These are phyloP conservation scores for Senna siamea DNA, from an alignment of 306 rosid genomes.

Conservation along the genomic window DNA sequence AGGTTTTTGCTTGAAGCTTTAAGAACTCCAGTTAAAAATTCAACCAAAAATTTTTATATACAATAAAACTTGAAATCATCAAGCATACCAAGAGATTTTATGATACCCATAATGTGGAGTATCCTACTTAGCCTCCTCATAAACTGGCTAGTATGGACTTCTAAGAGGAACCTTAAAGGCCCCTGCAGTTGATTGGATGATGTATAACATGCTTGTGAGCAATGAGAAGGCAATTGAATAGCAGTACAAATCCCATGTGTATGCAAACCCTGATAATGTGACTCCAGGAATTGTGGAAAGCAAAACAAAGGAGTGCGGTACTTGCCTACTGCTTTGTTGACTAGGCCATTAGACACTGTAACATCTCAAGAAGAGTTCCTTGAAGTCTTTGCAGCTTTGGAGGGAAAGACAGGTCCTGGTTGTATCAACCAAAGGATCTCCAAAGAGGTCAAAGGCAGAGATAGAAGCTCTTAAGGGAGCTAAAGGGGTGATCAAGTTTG, in stretches of 20 bases:
- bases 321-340: slow-evolving; percentile 86
- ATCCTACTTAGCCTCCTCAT: too few species aligned
- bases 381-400: slow-evolving; percentile 71
- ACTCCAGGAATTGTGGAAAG: slow-evolving; percentile 75
- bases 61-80: too few species aligned
- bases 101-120: too few species aligned
- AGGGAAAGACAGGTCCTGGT: slow-evolving; percentile 66
- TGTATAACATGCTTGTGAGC: slow-evolving; percentile 95
- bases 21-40: too few species aligned
- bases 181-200: slow-evolving; percentile 98
- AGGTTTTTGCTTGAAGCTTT: too few species aligned
- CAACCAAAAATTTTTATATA: too few species aligned
- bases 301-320: slow-evolving; percentile 85
- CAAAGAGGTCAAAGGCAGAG: slow-evolving; percentile 95
- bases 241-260: slow-evolving; percentile 92
- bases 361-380: slow-evolving; percentile 79
- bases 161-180: slow-evolving; percentile 89
- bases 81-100: too few species aligned
- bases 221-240: slow-evolving; percentile 86
- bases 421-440: slow-evolving; percentile 73
- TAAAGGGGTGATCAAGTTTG: slow-evolving; percentile 85
- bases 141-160: slow-evolving; percentile 71
- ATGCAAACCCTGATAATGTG: slow-evolving; percentile 83
- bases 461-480: slow-evolving; percentile 92
- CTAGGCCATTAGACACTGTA: slow-evolving; percentile 81